These are phyloP conservation scores for Fraxinus paxiana DNA, from an alignment of 305 asterid species.

Conservation along the genomic window DNA sequence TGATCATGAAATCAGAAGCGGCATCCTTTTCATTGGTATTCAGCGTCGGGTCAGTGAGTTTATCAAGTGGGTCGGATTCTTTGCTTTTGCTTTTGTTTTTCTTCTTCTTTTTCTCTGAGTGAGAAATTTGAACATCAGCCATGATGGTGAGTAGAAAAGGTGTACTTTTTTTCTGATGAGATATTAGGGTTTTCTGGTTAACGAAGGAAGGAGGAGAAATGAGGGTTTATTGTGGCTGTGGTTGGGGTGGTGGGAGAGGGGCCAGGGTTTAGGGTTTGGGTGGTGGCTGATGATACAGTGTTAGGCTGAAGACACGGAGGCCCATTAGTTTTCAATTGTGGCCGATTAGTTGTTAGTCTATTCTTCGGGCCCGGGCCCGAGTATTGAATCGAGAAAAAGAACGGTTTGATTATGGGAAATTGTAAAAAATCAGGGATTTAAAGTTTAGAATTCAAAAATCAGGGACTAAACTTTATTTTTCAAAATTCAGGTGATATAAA, in stretches of 20 bases:
- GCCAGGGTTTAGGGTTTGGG: conserved; percentile 22
- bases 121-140: conserved; percentile 59
- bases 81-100: conserved; percentile 49
- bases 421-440: no score
- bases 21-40: conserved; percentile 15
- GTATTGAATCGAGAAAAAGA: no score
- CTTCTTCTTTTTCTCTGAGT: conserved; percentile 76
- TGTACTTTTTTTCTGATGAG: not conserved
- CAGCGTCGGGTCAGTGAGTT: conserved; percentile 7
- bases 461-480: no score
- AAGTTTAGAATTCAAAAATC: no score
- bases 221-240: not conserved
- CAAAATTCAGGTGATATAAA: no score
- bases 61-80: conserved; percentile 20
- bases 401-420: no score
- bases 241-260: not conserved
- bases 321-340: not conserved
- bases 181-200: not conserved
- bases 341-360: not conserved
- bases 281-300: not conserved
- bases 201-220: not conserved
- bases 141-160: conserved; percentile 32
- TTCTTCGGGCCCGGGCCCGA: not conserved
- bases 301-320: not conserved
- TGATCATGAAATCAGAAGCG: conserved; percentile 56